These are phyloP conservation scores for Monosporozyma aquatica DNA, from an alignment of 805 yeast genomes.

Conservation along the genomic window DNA sequence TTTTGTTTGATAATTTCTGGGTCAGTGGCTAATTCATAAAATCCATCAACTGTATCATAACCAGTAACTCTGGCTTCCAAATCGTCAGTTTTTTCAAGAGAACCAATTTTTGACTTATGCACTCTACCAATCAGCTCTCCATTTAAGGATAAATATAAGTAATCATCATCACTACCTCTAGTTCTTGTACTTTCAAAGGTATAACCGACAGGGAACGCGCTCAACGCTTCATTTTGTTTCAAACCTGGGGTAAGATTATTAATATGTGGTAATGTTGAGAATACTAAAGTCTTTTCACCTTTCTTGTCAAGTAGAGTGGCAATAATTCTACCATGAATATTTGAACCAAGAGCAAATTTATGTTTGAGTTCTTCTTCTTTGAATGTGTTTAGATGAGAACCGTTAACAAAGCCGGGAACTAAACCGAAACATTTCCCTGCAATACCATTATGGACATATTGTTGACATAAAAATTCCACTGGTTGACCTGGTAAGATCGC, in stretches of 20 bases:
- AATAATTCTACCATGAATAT: constrained; percentile 58
- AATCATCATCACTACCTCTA: constrained; percentile 48
- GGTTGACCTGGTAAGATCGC: constrained; percentile 78
- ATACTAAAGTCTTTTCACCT: constrained; percentile 49
- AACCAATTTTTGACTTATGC: constrained; percentile 63
- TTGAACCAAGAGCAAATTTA: constrained; percentile 59
- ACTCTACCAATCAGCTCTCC: constrained; percentile 57
- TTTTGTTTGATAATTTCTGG: constrained; percentile 52
- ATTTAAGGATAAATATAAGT: constrained; percentile 50
- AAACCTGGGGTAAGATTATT: constrained; percentile 21
- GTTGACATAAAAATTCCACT: constrained; percentile 64
- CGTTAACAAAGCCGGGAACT: constrained; percentile 59
- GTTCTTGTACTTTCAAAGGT: constrained; percentile 44
- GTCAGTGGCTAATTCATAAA: constrained; percentile 60
- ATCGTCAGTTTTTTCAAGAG: constrained; percentile 46
- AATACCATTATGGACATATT: constrained; percentile 52
- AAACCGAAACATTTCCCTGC: constrained; percentile 67
- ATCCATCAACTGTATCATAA: constrained; percentile 55
- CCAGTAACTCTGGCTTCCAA: constrained; percentile 76
- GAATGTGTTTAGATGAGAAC: constrained; percentile 52
- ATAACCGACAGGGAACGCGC: constrained; percentile 76
- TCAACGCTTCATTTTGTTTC: constrained; percentile 33
- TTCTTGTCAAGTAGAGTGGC: constrained; percentile 46
- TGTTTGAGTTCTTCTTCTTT: constrained; percentile 43
- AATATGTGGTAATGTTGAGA: constrained; percentile 51